Percentiles rank a stretch among this genome's conserved stretches.
phyloP scores from a whole-genome alignment of 306 rosid genomes.

The Cyamopsis tetragonoloba region DNA sequence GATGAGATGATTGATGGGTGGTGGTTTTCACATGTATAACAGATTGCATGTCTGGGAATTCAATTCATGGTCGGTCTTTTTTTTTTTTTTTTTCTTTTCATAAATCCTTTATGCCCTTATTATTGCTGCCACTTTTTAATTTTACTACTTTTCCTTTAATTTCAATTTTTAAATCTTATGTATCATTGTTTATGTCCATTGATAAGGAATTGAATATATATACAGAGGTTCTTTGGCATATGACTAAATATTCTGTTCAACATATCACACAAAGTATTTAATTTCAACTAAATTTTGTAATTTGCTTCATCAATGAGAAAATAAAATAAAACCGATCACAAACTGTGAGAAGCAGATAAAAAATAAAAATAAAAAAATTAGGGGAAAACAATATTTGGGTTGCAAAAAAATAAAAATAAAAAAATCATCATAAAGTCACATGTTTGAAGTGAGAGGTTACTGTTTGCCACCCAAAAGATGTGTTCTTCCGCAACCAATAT shows the following conservation, averaged over 20 bases:
- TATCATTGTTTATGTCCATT: not conserved
- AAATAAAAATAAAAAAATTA: too few species aligned
- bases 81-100: conserved; percentile 12
- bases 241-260: not conserved
- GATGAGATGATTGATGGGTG: conserved; percentile 33
- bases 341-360: not conserved
- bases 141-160: not conserved
- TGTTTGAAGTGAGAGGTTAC: too few species aligned
- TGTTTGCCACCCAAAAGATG: too few species aligned
- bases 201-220: conserved; percentile 19
- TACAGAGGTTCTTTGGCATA: conserved; percentile 12
- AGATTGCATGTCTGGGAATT: conserved; percentile 43
- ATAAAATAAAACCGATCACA: not conserved
- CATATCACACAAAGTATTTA: not conserved
- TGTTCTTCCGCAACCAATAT: too few species aligned
- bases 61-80: conserved; percentile 41
- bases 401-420: too few species aligned
- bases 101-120: not conserved
- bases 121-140: not conserved
- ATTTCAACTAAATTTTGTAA: not conserved
- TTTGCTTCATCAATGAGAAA: not conserved
- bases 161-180: not conserved
- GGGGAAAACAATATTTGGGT: too few species aligned
- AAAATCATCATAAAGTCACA: too few species aligned
- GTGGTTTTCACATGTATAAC: conserved; percentile 49